These are phyloP conservation scores for Diplodia corticola DNA, from an alignment of 2,329 filamentous ascomycete genomes.

Conservation along the genomic window DNA sequence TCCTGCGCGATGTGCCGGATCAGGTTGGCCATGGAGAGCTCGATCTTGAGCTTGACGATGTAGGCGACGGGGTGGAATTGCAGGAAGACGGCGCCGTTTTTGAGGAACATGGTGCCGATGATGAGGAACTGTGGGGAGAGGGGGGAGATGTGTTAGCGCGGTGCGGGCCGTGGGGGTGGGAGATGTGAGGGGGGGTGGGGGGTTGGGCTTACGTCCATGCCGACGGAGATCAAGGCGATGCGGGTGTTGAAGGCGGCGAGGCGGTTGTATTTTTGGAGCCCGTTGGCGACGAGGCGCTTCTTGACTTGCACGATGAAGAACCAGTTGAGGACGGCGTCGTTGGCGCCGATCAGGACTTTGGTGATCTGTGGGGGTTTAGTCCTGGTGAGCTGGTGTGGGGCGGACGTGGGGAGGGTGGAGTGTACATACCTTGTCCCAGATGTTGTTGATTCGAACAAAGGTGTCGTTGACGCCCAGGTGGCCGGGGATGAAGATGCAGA, in stretches of 20 bases:
- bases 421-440: constrained; percentile 17
- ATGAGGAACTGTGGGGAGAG: constrained; percentile 13
- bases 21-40: constrained; percentile 47
- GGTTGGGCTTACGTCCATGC: constrained; percentile 29
- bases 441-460: constrained; percentile 27
- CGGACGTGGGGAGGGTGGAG: too few species aligned
- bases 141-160: too few species aligned
- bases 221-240: constrained; percentile 31
- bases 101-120: constrained; percentile 21
- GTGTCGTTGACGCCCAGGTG: constrained; percentile 30
- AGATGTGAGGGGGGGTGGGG: too few species aligned
- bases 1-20: constrained; percentile 31
- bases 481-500: constrained; percentile 34
- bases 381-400: not conserved
- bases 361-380: constrained; percentile 27
- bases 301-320: constrained; percentile 34
- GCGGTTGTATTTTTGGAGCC: constrained; percentile 31
- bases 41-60: constrained; percentile 48
- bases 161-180: too few species aligned
- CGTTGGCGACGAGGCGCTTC: constrained; percentile 31
- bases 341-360: constrained; percentile 30
- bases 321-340: constrained; percentile 31
- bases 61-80: constrained; percentile 47
- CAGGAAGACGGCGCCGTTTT: constrained; percentile 28
- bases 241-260: constrained; percentile 32